Evolutionary conservation across 2,329 filamentous ascomycete genomes (phyloP).

Genomic region (Aspergillus pseudonomiae): DNA sequence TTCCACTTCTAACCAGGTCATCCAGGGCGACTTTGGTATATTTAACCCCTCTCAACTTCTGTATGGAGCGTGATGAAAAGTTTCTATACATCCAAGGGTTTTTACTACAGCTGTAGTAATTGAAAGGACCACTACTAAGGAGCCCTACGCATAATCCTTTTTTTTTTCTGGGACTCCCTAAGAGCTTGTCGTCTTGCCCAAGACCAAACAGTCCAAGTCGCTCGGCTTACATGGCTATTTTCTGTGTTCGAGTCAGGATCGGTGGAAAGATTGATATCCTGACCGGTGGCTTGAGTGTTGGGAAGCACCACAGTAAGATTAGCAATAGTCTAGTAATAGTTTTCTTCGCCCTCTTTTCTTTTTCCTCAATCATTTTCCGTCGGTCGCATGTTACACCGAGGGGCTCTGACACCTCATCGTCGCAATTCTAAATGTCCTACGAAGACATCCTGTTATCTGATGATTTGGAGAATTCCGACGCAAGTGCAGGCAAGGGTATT

Average conservation of each 20-base stretch:
- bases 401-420: neutral
- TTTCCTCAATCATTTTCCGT: neutral
- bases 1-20: neutral
- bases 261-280: neutral
- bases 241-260: neutral
- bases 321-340: neutral
- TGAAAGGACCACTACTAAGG: neutral
- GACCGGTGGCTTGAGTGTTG: neutral
- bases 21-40: neutral
- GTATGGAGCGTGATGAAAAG: neutral
- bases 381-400: neutral
- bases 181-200: too few relatives aligned
- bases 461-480: neutral
- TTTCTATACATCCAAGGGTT: neutral
- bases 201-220: neutral
- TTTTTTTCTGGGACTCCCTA: too few relatives aligned
- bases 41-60: neutral
- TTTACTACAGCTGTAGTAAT: neutral
- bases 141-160: neutral
- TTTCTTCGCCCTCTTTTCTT: neutral
- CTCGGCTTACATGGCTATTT: neutral
- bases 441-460: neutral
- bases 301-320: neutral
- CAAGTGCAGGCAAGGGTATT: neutral
- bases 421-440: neutral